Base-by-base conservation (phyloP, 495 filamentous ascomycete genomes). In the Letharia lupina region DNA sequence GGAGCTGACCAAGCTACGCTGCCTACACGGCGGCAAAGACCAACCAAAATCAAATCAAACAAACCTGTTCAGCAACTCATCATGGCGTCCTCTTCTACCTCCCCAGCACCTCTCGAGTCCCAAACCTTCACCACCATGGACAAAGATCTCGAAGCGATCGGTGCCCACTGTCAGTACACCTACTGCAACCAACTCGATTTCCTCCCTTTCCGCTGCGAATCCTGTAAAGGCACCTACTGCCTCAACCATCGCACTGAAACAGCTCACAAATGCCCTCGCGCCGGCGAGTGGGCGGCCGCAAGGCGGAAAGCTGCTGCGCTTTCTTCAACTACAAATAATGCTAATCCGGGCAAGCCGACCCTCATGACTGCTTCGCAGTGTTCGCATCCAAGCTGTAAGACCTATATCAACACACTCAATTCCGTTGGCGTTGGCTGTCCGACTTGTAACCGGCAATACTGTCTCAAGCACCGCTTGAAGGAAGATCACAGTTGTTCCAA, bases 181-280 rank as follows among this genome's bases (percentile, higher is more conserved):
- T 92, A 90, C 82, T 98, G 94, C 83, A 86, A 92, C 74, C 87
- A 90, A 72, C 89, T 98, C 58, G 95, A 98, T 78, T 98, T 98
- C 79, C 87, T 98, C 15, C 94, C 94, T 48, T 98, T 97, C 79
- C 82, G 85, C 70, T 98, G 94, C 82, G 89, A 94, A 76, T 92
- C 87, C 74, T 98, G 94, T 72, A 79, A 77, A 71, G 82, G 87
- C 58, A 95, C 88, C 59, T 98, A 86, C 82, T 98, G 94, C 75
- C 89, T 95, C 73, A 91, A 97, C 74, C 94, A 98, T 82, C 91
- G 94, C 63, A 89, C 86, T 72, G 93, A 97, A 77, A 83, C 84
- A 60, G 79, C 89, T 0, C 94, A 98, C 80, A 81, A 82, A 70
- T 98, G 94, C 75, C 69, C 87, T 20, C 84, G 89, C 63, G 88